A percentile compares a stretch with the other conserved stretches of the same genome.
phyloP scores from a whole-genome alignment of 345 rosid species.

The Hibiscus mutabilis region DNA sequence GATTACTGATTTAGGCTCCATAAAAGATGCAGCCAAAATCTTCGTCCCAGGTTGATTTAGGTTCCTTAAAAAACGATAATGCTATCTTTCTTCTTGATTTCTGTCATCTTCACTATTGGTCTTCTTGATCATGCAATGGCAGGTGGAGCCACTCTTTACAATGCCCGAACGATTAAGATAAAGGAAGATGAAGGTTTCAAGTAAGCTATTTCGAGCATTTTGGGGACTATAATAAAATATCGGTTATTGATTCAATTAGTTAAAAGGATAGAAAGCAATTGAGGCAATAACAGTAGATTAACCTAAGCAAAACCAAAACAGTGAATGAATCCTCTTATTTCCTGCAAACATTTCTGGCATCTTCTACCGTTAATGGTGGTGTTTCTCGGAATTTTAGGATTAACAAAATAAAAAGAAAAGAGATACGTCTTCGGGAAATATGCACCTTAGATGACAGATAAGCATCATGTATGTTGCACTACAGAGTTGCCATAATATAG shows the following conservation, averaged over 20 bases:
- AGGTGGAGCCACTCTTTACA: conserved; percentile 70
- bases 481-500: not conserved
- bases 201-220: conserved; percentile 30
- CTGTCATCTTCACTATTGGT: conserved; percentile 4
- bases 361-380: not conserved
- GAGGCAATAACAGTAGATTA: not conserved
- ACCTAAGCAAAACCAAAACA: not conserved
- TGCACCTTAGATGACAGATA: not conserved
- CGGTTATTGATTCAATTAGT: not conserved
- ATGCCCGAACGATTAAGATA: conserved; percentile 83
- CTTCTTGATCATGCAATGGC: conserved; percentile 17
- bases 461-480: not conserved
- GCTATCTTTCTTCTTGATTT: conserved; percentile 4
- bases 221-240: not conserved
- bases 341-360: not conserved
- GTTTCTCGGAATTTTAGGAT: not conserved
- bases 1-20: conserved; percentile 69
- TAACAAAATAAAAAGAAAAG: not conserved
- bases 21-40: conserved; percentile 71
- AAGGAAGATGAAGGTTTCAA: conserved; percentile 82
- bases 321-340: not conserved
- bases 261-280: not conserved
- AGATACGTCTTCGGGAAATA: not conserved
- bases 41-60: conserved; percentile 20
- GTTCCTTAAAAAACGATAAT: not conserved